Evolutionary conservation across 768 basidiomycete species (phyloP).

Genomic region (Mycena capillaripes): DNA sequence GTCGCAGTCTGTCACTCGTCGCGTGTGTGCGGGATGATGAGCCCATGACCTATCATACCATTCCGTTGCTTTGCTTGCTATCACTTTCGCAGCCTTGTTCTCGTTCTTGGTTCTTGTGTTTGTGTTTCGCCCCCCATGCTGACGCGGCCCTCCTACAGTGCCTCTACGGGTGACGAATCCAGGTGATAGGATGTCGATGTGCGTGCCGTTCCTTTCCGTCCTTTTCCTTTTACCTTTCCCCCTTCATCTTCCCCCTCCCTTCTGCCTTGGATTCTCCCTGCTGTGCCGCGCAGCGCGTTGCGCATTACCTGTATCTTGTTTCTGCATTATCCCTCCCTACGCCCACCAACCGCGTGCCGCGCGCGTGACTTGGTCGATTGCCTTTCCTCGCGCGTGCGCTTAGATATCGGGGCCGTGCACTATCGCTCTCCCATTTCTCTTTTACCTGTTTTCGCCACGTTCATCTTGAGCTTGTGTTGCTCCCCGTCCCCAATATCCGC

Average conservation of each 20-base stretch:
- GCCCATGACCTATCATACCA: not conserved
- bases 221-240: not conserved
- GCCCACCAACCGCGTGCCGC: not conserved
- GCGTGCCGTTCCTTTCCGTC: too few species aligned
- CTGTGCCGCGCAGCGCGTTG: not conserved
- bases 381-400: slow-evolving; percentile 17
- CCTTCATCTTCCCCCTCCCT: not conserved
- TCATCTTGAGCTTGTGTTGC: not conserved
- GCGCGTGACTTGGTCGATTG: slow-evolving; percentile 11
- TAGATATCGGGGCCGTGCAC: slow-evolving; percentile 7
- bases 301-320: slow-evolving; percentile 14
- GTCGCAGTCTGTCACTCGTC: not conserved
- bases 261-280: not conserved
- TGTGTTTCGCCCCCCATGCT: slow-evolving; percentile 16
- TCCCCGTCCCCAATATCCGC: not conserved
- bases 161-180: slow-evolving; percentile 36
- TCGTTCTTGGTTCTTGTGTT: not conserved
- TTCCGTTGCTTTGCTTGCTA: not conserved
- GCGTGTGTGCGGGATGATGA: not conserved
- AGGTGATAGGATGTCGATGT: slow-evolving; percentile 35
- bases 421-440: not conserved
- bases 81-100: not conserved
- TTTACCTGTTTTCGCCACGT: not conserved
- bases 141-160: slow-evolving; percentile 16
- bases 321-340: not conserved